Evolutionary conservation across 2,329 filamentous ascomycete species (phyloP), one percentile per base, ranked within the genome.

Genomic region (Didymella exigua): DNA sequence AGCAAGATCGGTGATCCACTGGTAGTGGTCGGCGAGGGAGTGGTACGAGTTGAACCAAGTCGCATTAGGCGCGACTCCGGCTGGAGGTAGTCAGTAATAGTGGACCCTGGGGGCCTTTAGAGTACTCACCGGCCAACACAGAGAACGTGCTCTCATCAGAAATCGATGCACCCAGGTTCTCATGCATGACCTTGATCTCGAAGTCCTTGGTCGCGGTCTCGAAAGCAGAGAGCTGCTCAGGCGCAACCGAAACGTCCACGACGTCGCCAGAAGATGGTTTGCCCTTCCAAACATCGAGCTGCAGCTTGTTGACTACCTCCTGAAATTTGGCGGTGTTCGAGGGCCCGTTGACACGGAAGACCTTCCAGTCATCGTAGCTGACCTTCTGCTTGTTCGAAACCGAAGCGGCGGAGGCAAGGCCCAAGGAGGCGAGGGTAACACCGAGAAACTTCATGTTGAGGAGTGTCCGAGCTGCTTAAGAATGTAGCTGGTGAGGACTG

Each of bases 11-110:
- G 61, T 63, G 27, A 75, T 55, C 66, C 69, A 76, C 38, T 70
- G 61, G 31, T 58, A 48, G 41, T 75, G 73, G 37, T 75, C 72
- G 16, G 71, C 72, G 49, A 75, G 66, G 0, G 67, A 46, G 48
- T 75, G 73, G 58, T 75, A 75, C 1, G 69, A 63, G 34, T 71
- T 69, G 60, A 75, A 75, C 72, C 72, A 75, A 2, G 72, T 69
- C 14, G 56, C 55, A 31, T 67, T 69, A 9, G 70, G 71, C 23
- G 63, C 69, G 4, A 60, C 58, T 30, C 63, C 65, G 42, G 67
- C 71, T 73, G 53, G 43, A 46, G 14, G 1, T 2, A 18, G 19
- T 38, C 11, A 38, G 36, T 13, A 14, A 24, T 13, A 19, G 11
- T 36, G 4, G 5, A 6, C 33, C 10, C 10, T 2, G 10, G 18